These are phyloP conservation scores for Avena sativa DNA, from an alignment of 176 grass and related monocot genomes.

Conservation along the genomic window DNA sequence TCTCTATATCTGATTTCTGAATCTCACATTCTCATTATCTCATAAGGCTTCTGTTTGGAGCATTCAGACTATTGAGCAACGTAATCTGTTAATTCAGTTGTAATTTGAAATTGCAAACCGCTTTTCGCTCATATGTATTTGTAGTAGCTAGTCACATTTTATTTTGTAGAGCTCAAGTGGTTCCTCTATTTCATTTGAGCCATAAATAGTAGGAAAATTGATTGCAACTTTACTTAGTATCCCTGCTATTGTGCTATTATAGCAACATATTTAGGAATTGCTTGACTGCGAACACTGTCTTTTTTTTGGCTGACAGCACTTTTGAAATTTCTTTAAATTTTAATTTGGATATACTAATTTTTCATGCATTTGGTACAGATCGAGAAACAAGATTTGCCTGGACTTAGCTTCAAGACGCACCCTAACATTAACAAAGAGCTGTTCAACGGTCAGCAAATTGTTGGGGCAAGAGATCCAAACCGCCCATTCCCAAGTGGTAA, in stretches of 20 bases:
- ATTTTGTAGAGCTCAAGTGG: slow-evolving; percentile 14
- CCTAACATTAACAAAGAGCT: slow-evolving; percentile 84
- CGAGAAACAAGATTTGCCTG: slow-evolving; percentile 76
- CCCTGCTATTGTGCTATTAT: not conserved
- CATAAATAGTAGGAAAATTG: not conserved
- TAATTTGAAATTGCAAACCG: slow-evolving; percentile 17
- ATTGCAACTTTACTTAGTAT: slow-evolving; percentile 9
- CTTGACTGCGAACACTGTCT: slow-evolving; percentile 10
- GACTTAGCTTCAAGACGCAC: slow-evolving; percentile 89
- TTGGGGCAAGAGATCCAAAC: slow-evolving; percentile 79
- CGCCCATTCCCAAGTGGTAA: slow-evolving; percentile 85
- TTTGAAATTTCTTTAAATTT: not conserved
- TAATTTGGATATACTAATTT: slow-evolving; percentile 16
- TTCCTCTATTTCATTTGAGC: slow-evolving; percentile 7
- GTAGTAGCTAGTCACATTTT: not conserved
- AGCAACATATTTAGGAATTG: slow-evolving; percentile 17
- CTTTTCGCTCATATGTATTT: slow-evolving; percentile 25
- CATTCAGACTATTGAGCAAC: slow-evolving; percentile 2
- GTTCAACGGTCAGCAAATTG: slow-evolving; percentile 72
- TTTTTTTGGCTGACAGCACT: not conserved
- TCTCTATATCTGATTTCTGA: slow-evolving; percentile 31
- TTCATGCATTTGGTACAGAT: slow-evolving; percentile 55
- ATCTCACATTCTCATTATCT: not conserved
- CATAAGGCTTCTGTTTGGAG: not conserved
- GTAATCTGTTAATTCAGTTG: slow-evolving; percentile 20